Evolutionary conservation across 176 grass and related monocot species (phyloP).

Genomic region (Elaeis guineensis): DNA sequence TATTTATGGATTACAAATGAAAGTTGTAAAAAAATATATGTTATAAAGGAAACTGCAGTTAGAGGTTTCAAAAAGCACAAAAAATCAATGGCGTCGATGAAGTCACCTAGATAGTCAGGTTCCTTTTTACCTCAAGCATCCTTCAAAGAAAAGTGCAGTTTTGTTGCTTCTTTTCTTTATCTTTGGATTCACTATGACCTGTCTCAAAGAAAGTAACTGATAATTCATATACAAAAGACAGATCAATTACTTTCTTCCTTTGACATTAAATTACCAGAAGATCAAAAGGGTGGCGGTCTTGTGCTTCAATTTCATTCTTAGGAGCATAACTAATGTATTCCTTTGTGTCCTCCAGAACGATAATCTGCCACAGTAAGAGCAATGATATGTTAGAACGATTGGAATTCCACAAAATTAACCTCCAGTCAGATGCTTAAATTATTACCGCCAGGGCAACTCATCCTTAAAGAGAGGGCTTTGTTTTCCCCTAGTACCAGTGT

Average conservation of each 20-base stretch:
- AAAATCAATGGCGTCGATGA: too few relatives aligned
- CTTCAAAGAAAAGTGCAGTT: conserved; percentile 80
- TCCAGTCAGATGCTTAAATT: too few relatives aligned
- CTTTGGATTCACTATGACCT: conserved; percentile 89
- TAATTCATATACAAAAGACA: not conserved
- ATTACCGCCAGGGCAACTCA: too few relatives aligned
- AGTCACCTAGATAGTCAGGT: too few relatives aligned
- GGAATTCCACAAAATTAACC: too few relatives aligned
- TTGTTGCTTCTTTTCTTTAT: conserved; percentile 58
- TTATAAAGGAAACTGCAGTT: too few relatives aligned
- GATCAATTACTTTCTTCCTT: not conserved
- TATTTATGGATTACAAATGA: too few relatives aligned
- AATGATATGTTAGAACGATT: too few relatives aligned
- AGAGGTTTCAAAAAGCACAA: too few relatives aligned
- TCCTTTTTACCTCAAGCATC: conserved; percentile 69
- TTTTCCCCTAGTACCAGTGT: too few relatives aligned
- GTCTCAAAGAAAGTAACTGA: conserved; percentile 5
- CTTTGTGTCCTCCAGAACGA: conserved; percentile 80
- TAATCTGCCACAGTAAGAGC: conserved; percentile 41
- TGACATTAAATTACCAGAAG: conserved; percentile 49
- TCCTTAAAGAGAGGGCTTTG: too few relatives aligned
- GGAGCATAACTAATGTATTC: conserved; percentile 88
- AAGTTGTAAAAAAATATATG: too few relatives aligned
- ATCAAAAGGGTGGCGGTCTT: conserved; percentile 73
- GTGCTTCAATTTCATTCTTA: conserved; percentile 47